Conservation (phyloP, 371 early-diverging fungal species). For the Mucor velutinosus region DNA sequence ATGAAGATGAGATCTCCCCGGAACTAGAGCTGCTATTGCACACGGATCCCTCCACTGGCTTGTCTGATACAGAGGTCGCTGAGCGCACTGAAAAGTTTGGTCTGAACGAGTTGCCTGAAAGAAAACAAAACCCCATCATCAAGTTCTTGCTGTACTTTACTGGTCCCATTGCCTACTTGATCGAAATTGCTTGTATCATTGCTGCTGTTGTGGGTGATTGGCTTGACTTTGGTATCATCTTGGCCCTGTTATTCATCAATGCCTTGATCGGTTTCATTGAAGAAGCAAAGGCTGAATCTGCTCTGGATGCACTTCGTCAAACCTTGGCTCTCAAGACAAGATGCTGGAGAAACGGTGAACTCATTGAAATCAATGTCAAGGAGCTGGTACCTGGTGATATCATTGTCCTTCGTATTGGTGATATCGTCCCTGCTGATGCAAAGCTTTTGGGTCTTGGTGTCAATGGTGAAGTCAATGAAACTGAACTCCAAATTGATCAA, state of each 20-base stretch:
- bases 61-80: conserved; percentile 57
- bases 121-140: conserved; percentile 76
- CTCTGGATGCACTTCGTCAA: conserved; percentile 88
- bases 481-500: conserved; percentile 88
- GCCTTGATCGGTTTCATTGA: conserved; percentile 89
- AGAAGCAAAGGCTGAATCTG: conserved; percentile 88
- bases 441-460: conserved; percentile 83
- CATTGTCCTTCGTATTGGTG: conserved; percentile 87
- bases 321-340: conserved; percentile 84
- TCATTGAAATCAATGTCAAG: conserved; percentile 79
- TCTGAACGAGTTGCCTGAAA: conserved; percentile 75
- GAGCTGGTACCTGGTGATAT: conserved; percentile 87
- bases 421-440: conserved; percentile 92
- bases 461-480: conserved; percentile 73
- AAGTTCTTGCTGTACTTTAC: conserved; percentile 90
- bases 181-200: conserved; percentile 79
- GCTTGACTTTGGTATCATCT: conserved; percentile 87
- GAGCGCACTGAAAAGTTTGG: conserved; percentile 66
- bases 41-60: conserved; percentile 65
- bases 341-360: conserved; percentile 73
- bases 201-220: conserved; percentile 76
- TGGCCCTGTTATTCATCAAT: conserved; percentile 81
- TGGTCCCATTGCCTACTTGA: conserved; percentile 88
- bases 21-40: conserved; percentile 72
- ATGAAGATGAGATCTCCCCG: conserved; percentile 66